A percentile compares a stretch with the other conserved stretches of the same genome.
Evolutionary conservation across 75 land plant genomes (phyloP).

Genomic region (Isoetes taiwanensis): DNA sequence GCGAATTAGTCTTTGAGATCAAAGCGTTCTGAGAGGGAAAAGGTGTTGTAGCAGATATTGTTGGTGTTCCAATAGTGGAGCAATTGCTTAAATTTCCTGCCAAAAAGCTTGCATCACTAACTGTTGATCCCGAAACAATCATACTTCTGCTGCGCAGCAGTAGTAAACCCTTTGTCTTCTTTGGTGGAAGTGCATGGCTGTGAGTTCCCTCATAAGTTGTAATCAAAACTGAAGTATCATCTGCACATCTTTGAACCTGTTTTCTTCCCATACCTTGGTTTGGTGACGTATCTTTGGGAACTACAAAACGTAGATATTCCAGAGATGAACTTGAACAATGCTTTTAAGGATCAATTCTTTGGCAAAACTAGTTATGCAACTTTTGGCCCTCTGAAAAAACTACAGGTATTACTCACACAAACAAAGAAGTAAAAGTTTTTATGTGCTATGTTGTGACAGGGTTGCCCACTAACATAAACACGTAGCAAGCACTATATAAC

Average conservation of each 20-base stretch:
- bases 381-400: too few relatives aligned
- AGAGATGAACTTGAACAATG: too few relatives aligned
- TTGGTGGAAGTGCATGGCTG: background rate
- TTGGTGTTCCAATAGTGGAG: background rate
- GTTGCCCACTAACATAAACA: too few relatives aligned
- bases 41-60: background rate
- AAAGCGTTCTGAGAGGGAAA: slow-evolving; percentile 10
- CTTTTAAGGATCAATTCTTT: too few relatives aligned
- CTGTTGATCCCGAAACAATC: slow-evolving; percentile 3
- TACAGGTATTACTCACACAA: too few relatives aligned
- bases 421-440: too few relatives aligned
- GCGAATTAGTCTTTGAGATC: slow-evolving; percentile 10
- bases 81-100: background rate
- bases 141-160: background rate
- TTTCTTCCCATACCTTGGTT: too few relatives aligned
- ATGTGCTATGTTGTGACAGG: too few relatives aligned
- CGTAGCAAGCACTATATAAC: too few relatives aligned
- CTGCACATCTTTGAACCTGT: slow-evolving; percentile 5
- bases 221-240: background rate
- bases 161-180: background rate
- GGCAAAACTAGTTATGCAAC: too few relatives aligned
- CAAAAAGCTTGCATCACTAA: slow-evolving; percentile 9
- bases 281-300: too few relatives aligned
- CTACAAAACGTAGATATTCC: too few relatives aligned
- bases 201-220: slow-evolving; percentile 4